Percentiles rank a stretch among this genome's conserved stretches.
These are phyloP conservation scores for Aspergillus luchuensis DNA, from an alignment of 2,329 filamentous ascomycete species.

Conservation along the genomic window DNA sequence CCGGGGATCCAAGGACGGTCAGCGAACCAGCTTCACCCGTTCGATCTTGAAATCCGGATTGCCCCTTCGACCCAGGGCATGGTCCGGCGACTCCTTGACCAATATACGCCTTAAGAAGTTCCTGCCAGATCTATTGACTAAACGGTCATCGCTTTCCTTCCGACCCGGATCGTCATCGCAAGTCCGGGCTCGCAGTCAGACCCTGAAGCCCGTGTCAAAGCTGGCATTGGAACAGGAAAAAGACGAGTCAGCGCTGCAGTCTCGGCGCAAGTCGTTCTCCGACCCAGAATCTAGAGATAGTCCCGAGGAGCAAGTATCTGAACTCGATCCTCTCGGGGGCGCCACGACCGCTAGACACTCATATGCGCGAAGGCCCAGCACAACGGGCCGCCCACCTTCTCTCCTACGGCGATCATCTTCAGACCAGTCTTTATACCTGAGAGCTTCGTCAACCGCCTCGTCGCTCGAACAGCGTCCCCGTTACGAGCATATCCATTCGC, in stretches of 20 bases:
- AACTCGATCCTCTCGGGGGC: slow-evolving; percentile 32
- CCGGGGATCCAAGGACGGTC: slow-evolving; percentile 15
- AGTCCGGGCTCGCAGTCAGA: slow-evolving; percentile 34
- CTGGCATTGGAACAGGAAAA: slow-evolving; percentile 23
- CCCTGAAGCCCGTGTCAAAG: slow-evolving; percentile 21
- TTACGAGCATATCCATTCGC: slow-evolving; percentile 77
- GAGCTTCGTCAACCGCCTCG: slow-evolving; percentile 74
- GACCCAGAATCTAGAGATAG: slow-evolving; percentile 25
- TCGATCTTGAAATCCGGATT: slow-evolving; percentile 37
- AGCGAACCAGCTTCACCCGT: slow-evolving; percentile 37
- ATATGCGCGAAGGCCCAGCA: slow-evolving; percentile 32
- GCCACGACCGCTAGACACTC: slow-evolving; percentile 37
- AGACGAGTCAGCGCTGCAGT: slow-evolving; percentile 8
- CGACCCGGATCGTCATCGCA: slow-evolving; percentile 26
- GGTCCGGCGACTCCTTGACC: slow-evolving; percentile 37
- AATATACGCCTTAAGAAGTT: slow-evolving; percentile 36
- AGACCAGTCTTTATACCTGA: slow-evolving; percentile 73
- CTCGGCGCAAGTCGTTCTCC: slow-evolving; percentile 14
- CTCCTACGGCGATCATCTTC: slow-evolving; percentile 65
- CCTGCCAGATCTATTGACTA: slow-evolving; percentile 38
- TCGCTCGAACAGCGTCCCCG: slow-evolving; percentile 81
- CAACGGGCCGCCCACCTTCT: slow-evolving; percentile 26
- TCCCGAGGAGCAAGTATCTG: slow-evolving; percentile 36
- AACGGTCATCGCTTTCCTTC: slow-evolving; percentile 34
- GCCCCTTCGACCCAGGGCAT: slow-evolving; percentile 38